Evolutionary conservation across 371 early-diverging fungal species (phyloP).

Genomic region (Apophysomyces variabilis): DNA sequence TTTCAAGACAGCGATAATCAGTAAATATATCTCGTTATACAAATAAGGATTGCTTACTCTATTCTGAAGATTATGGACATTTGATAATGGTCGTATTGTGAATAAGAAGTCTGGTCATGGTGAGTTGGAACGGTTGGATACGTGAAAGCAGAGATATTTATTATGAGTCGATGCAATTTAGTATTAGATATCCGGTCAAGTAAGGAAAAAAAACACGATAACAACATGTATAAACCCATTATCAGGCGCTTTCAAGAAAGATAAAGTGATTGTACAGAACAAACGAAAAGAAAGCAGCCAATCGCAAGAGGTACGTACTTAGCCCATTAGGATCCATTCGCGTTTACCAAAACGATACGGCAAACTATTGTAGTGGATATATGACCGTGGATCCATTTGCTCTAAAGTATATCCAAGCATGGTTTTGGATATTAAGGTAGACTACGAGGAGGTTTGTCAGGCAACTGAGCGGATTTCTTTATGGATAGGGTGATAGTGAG

Average conservation of each 20-base stretch:
- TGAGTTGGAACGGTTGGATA: conserved; percentile 20
- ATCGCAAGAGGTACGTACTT: conserved; percentile 43
- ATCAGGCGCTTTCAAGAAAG: conserved; percentile 51
- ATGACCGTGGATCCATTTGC: conserved; percentile 49
- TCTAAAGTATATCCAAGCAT: conserved; percentile 46
- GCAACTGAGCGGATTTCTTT: neutral
- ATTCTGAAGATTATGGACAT: conserved; percentile 41
- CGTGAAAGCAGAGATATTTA: neutral
- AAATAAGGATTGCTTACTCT: neutral
- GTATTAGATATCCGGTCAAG: conserved; percentile 48
- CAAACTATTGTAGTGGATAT: conserved; percentile 38
- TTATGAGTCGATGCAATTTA: conserved; percentile 15
- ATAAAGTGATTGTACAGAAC: conserved; percentile 52
- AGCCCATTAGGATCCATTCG: neutral
- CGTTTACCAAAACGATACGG: neutral
- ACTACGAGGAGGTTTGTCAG: neutral
- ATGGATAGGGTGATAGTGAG: conserved; percentile 39
- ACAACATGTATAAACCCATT: neutral
- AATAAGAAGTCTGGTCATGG: conserved; percentile 57
- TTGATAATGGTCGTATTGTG: conserved; percentile 41
- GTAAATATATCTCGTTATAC: conserved; percentile 27
- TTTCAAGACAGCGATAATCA: conserved; percentile 56
- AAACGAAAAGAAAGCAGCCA: conserved; percentile 40
- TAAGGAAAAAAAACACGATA: conserved; percentile 19
- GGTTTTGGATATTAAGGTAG: conserved; percentile 55